Conservation (phyloP, 495 filamentous ascomycete genomes). For the Hyaloscypha hepaticicola region DNA sequence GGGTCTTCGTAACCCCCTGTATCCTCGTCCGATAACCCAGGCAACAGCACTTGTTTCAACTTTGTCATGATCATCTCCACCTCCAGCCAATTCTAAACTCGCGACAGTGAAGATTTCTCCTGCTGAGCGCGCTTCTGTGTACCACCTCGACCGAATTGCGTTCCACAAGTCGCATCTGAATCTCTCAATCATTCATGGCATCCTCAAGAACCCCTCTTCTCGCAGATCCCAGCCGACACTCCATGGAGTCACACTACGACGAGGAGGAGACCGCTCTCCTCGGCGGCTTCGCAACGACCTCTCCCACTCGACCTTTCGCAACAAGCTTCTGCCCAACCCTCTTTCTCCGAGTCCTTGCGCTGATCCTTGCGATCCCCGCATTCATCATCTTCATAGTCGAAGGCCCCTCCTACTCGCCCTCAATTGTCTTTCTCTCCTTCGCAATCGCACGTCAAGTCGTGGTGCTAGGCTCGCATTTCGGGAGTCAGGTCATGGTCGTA, state of each 20-base stretch:
- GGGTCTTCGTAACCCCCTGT: neutral
- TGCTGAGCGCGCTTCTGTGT: neutral
- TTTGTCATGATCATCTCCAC: neutral
- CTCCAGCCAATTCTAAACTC: neutral
- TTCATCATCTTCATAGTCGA: conserved; percentile 23
- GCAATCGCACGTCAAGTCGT: conserved; percentile 19
- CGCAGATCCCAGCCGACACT: conserved; percentile 3
- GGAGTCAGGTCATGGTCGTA: conserved; percentile 16
- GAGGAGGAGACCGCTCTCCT: conserved; percentile 13
- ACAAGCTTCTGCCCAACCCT: conserved; percentile 22
- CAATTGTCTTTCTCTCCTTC: conserved; percentile 24
- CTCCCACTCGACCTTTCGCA: conserved; percentile 14
- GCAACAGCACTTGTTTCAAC: neutral
- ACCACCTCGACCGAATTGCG: neutral
- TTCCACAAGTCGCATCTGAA: neutral
- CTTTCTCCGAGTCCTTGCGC: conserved; percentile 3
- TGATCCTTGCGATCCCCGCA: conserved; percentile 18
- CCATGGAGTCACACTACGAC: conserved; percentile 9
- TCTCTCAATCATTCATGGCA: neutral
- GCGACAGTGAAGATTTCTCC: neutral
- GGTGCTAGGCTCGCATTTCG: conserved; percentile 17
- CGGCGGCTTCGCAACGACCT: conserved; percentile 14
- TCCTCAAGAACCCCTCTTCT: conserved; percentile 7
- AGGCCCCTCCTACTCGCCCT: neutral
- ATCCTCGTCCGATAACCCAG: neutral